Conservation (phyloP, 768 basidiomycete genomes). For the Leccinum ochraceum region DNA sequence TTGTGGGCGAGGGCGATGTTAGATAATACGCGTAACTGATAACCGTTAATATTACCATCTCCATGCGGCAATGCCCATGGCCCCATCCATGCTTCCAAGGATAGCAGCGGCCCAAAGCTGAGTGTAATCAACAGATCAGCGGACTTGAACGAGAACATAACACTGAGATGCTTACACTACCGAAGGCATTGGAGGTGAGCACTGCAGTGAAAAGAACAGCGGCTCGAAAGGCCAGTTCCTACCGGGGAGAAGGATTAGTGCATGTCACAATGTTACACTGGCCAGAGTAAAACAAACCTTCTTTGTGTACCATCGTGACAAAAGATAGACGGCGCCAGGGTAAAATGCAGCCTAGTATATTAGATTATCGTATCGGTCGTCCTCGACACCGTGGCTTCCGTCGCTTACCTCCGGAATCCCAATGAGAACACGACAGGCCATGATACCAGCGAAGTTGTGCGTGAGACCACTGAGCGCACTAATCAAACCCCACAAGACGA, state of each 20-base stretch:
- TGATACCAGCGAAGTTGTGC: conserved; percentile 47
- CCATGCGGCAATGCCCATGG: conserved; percentile 68
- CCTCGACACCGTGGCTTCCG: neutral
- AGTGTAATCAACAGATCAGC: neutral
- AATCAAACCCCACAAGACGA: conserved; percentile 60
- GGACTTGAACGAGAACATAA: neutral
- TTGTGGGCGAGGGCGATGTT: neutral
- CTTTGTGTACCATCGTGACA: conserved; percentile 29
- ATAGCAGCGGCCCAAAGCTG: conserved; percentile 53
- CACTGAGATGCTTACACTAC: conserved; percentile 44
- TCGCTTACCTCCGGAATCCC: conserved; percentile 55
- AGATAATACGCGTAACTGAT: neutral
- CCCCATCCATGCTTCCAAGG: conserved; percentile 59
- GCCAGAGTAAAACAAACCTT: conserved; percentile 12
- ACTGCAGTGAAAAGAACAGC: conserved; percentile 59
- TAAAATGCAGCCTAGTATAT: conserved; percentile 28
- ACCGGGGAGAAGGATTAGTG: neutral
- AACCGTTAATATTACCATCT: conserved; percentile 50
- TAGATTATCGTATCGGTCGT: neutral
- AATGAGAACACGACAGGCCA: conserved; percentile 45
- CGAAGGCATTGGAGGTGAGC: conserved; percentile 66
- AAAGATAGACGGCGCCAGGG: conserved; percentile 37
- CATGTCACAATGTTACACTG: neutral
- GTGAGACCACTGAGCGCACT: conserved; percentile 65
- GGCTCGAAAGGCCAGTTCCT: conserved; percentile 66